Evolutionary conservation across 2,329 filamentous ascomycete genomes (phyloP).

Genomic region (Nemania serpens): DNA sequence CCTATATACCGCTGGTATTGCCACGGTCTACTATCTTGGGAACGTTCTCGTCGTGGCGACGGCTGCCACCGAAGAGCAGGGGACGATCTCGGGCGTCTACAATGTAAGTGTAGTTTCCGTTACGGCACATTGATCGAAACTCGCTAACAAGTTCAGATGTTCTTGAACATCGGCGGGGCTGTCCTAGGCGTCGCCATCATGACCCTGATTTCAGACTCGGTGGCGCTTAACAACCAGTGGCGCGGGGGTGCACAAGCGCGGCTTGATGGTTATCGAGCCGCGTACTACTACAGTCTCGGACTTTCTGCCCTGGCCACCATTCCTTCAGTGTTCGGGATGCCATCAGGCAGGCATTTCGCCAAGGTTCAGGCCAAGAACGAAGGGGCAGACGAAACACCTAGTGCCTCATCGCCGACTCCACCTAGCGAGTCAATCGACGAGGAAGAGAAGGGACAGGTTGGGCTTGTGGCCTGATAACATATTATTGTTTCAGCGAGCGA

Average conservation of each 20-base stretch:
- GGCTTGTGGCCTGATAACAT: too few relatives aligned
- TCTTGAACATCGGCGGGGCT: conserved; percentile 8
- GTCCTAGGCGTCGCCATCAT: conserved; percentile 7
- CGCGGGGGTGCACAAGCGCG: neutral
- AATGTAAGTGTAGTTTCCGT: neutral
- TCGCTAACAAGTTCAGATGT: neutral
- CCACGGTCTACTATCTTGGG: conserved; percentile 5
- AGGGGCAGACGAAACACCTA: too few relatives aligned
- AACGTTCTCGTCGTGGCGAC: conserved; percentile 8
- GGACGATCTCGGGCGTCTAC: conserved; percentile 10
- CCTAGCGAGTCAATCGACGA: too few relatives aligned
- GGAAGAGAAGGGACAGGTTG: too few relatives aligned
- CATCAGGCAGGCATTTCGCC: neutral
- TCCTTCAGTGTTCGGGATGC: neutral
- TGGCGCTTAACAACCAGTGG: neutral
- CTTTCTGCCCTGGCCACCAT: neutral
- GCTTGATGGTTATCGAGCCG: neutral
- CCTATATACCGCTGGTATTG: conserved; percentile 3
- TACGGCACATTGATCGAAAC: too few relatives aligned
- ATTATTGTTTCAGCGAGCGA: too few relatives aligned
- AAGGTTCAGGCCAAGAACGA: neutral
- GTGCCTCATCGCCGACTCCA: neutral
- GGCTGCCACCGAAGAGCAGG: neutral
- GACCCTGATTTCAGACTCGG: conserved; percentile 4
- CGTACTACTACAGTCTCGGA: neutral